phyloP scores from a whole-genome alignment of 75 land plant genomes.

The Isoetes taiwanensis region DNA sequence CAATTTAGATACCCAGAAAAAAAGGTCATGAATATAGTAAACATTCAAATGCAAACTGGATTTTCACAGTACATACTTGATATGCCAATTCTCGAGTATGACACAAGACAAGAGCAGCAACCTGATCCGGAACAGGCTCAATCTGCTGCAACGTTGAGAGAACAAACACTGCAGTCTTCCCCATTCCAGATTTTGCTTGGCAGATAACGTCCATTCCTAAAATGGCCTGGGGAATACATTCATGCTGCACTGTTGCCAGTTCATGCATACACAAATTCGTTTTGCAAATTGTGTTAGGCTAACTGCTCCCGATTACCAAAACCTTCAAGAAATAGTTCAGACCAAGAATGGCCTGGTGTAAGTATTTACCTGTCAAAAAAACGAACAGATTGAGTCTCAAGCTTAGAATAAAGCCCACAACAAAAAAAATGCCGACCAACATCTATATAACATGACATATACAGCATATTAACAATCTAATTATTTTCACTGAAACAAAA shows the following conservation, averaged over 20 bases:
- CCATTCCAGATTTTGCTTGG: slow-evolving; percentile 99
- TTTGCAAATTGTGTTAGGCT: neutral
- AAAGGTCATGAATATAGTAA: neutral
- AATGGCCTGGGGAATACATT: slow-evolving; percentile 97
- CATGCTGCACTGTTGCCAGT: slow-evolving; percentile 81
- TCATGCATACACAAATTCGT: neutral
- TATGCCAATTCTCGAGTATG: slow-evolving; percentile 95
- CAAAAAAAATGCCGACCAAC: no score
- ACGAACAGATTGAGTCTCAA: slow-evolving; percentile 42
- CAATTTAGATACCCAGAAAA: no score
- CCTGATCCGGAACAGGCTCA: slow-evolving; percentile 64
- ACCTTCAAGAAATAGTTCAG: neutral
- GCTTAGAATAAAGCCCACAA: slow-evolving; percentile 28
- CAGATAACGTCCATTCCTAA: slow-evolving; percentile 99
- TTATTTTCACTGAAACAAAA: no score
- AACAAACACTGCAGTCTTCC: slow-evolving; percentile 97
- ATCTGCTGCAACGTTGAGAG: slow-evolving; percentile 88
- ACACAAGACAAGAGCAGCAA: slow-evolving; percentile 78
- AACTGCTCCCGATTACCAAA: neutral
- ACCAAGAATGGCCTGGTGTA: neutral
- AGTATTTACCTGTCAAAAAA: slow-evolving; percentile 16
- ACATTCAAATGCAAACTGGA: no score
- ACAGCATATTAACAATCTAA: no score
- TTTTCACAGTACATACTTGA: slow-evolving; percentile 69
- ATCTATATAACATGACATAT: no score